Base-by-base conservation (phyloP, 805 yeast species). In the Saccharomycopsis amapae region DNA sequence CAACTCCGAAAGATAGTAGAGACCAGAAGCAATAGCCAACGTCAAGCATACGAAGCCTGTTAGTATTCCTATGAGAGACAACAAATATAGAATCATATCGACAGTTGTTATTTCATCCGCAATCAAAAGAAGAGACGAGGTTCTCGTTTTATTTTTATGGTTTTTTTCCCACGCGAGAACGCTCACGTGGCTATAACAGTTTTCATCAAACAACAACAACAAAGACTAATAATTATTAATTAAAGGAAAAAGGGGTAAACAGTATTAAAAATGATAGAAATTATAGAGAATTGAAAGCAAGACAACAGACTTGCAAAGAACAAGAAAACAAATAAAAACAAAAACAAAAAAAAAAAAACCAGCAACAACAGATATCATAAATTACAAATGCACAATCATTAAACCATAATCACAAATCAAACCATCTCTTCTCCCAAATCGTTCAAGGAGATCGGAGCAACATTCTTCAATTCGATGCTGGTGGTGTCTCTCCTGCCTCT, bases 1-100 rank as follows among this genome's bases (percentile, higher is more conserved):
- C 26, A 88, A 65, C 60, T 93, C 98, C 6, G 95, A 85, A 32
- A 90, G 69, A 57, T 88, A 89, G 68, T 88, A 93, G 28, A 93
- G 68, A 0, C 96, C 97, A 2, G 95, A 85, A 0, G 97, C 97
- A 49, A 84, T 80, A 18, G 86, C 75, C 28, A 79, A 64, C 0
- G 84, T 78, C 43, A 78, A 67, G 46, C 77, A 72, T 1, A 75
- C 55, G 54, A 83, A 81, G 2, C 89, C 93, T 0, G 72, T 57
- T 0, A 76, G 62, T 1, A 76, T 67, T 13, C 93, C 93, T 2
- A 71, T 59, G 45, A 76, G 71, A 1, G 89, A 78, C 1, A 84
- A 60, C 12, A 79, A 46, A 52, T 73, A 71, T 19, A 83, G 62
- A 43, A 83, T 64, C 87, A 83, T 80, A 28, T 17, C 37, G 25